Evolutionary conservation across 2,329 filamentous ascomycete genomes (phyloP), one percentile per base, ranked within the genome.

Genomic region (Podosphaera fusca): DNA sequence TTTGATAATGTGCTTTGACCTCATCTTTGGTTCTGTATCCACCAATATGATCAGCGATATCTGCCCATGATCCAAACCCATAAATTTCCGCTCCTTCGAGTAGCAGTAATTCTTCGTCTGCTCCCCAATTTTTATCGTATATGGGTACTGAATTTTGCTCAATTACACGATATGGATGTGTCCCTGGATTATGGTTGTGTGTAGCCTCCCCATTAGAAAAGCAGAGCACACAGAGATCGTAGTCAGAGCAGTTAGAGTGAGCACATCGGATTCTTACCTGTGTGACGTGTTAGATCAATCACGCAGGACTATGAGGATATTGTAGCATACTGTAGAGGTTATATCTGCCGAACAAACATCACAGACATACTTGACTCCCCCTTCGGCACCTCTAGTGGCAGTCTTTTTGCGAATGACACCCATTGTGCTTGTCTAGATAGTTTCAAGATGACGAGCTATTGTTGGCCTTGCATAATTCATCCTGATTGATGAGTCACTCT

Each of bases 101-200:
- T 56, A 98, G 73, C 4, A 96, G 73, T n/a, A 96, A 71, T 69
- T 98, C 92, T 68, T 98, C 92, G 67, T 98, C 92, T 31, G 92
- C 92, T 56, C 92, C 92, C 92, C 92, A 98, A 66, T 95, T 89
- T 58, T 80, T 78, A 62, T 89, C 84, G 66, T 94, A 98, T 58
- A 98, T 96, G 0, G 92, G 92, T 55, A 98, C 94, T 0, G 90
- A 95, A 67, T 98, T 95, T 66, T 96, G 92, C 69, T 98, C 92
- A 62, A 98, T 95, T 38, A 98, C 92, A 61, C 87, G 84, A 69
- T 83, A 98, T 12, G 87, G 75, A 70, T 98, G 92, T 10, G 85
- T 85, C 4, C 81, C 77, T 6, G 92, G 90, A 62, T 94, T 82
- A 69, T 98, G 92, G 57, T 85, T 82, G 64, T 87, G 85, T 60